These are phyloP conservation scores for Nicotiana benthamiana DNA, from an alignment of 257 asterid genomes.

Conservation along the genomic window DNA sequence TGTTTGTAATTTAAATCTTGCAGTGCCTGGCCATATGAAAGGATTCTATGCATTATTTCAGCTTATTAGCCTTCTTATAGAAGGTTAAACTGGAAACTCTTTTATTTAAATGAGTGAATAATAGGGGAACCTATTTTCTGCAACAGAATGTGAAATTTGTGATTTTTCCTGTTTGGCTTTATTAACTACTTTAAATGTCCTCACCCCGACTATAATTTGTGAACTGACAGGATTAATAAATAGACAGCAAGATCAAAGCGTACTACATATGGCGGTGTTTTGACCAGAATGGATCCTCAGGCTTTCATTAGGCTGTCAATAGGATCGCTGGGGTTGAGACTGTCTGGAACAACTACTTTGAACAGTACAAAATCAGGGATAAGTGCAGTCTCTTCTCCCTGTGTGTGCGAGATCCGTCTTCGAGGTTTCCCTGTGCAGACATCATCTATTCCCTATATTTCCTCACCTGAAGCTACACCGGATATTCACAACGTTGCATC, in stretches of 20 bases:
- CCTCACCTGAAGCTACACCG: constrained; percentile 63
- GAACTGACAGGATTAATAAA: not conserved
- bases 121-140: not conserved
- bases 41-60: not conserved
- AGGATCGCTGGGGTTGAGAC: constrained; percentile 78
- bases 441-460: constrained; percentile 53
- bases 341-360: constrained; percentile 37
- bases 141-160: not conserved
- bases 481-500: constrained; percentile 56
- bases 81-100: not conserved
- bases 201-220: not conserved
- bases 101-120: not conserved
- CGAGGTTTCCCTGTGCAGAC: constrained; percentile 98
- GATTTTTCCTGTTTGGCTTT: not conserved
- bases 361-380: constrained; percentile 43
- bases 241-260: not conserved
- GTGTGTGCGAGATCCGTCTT: constrained; percentile 82
- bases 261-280: constrained; percentile 37
- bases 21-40: not conserved
- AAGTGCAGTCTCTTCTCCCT: constrained; percentile 54
- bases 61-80: no score
- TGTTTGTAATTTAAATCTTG: not conserved
- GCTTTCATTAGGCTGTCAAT: constrained; percentile 83
- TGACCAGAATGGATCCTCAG: constrained; percentile 82
- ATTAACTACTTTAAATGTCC: not conserved